Evolutionary conservation across 345 rosid species (phyloP), one percentile per base, ranked within the genome.

Genomic region (Gossypium turneri): DNA sequence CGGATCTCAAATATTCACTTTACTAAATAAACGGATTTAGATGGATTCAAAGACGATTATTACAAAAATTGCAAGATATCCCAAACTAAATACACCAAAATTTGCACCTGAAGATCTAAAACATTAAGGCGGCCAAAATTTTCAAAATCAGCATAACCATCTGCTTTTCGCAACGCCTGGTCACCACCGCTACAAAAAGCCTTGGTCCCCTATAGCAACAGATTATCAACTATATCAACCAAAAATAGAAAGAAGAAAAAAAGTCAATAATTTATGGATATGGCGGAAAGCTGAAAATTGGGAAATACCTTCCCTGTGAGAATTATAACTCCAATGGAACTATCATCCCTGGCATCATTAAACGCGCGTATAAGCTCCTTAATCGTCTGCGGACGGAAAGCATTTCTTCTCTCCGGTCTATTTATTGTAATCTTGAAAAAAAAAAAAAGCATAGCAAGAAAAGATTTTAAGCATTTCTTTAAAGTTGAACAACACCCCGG

Each of bases 131-230:
- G 86, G 15, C 91, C 89, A 69, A 86, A 81, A 78, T 89, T 84
- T 13, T 85, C 81, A 12, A 85, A 78, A 82, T 93, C 98, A 77
- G 97, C 94, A 80, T 92, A 93, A 57, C 98, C 98, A 41, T 86
- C 90, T 64, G 77, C 71, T 7, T 87, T 89, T 86, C 93, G 85
- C 85, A 95, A 53, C 1, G 91, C 84, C 79, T 91, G 99, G 75
- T 95, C 98, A 29, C 99, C 98, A 15, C 99, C 94, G 66, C 98
- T 91, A 61, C 98, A 91, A 82, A 93, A 92, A 57, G 99, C 99
- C 69, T 88, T 77, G 20, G 90, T 92, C 80, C 98, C 98, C 98
- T 94, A 61, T 53, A 79, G 15, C 68, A 78, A 41, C 38, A 74
- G 67, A 52, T 75, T 13, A 44, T 57, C 57, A 63, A 75, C 19